phyloP scores from a whole-genome alignment of 495 filamentous ascomycete species.

The Talaromyces borbonicus region DNA sequence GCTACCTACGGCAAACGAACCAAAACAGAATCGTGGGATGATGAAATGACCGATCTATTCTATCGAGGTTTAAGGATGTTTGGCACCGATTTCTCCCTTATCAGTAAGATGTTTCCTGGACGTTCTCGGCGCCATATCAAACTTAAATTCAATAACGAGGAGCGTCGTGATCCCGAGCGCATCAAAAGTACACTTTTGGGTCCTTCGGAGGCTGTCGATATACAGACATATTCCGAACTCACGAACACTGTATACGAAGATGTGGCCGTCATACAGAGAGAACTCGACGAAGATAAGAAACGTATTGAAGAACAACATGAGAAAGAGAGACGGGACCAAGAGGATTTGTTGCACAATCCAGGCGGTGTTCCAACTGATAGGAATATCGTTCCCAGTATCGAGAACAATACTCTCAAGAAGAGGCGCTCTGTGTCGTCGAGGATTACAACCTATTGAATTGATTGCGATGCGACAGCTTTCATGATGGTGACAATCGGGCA shows the following conservation, averaged over 20 bases:
- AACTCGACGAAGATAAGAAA: conserved; percentile 63
- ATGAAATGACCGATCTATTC: conserved; percentile 69
- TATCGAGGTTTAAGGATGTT: conserved; percentile 78
- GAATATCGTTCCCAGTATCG: conserved; percentile 24
- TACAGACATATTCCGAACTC: conserved; percentile 55
- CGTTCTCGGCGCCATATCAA: conserved; percentile 73
- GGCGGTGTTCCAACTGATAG: conserved; percentile 23
- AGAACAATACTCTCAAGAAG: conserved; percentile 28
- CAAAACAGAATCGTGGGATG: conserved; percentile 66
- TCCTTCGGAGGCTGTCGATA: conserved; percentile 48
- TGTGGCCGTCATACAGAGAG: conserved; percentile 45
- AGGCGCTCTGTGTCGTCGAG: background rate
- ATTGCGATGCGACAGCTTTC: too few species aligned
- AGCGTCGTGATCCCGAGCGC: conserved; percentile 57
- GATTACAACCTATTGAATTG: too few species aligned
- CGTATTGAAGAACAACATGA: conserved; percentile 56
- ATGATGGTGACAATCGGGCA: background rate
- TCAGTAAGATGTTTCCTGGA: conserved; percentile 70
- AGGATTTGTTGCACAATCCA: conserved; percentile 40
- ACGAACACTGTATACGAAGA: conserved; percentile 46
- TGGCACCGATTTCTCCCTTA: conserved; percentile 87
- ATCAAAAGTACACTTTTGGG: conserved; percentile 60
- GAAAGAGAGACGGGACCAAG: conserved; percentile 44
- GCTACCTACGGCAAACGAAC: conserved; percentile 61
- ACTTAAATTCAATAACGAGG: conserved; percentile 87